Evolutionary conservation across 208 protist genomes (phyloP).

Genomic region (Spongospora subterranea): DNA sequence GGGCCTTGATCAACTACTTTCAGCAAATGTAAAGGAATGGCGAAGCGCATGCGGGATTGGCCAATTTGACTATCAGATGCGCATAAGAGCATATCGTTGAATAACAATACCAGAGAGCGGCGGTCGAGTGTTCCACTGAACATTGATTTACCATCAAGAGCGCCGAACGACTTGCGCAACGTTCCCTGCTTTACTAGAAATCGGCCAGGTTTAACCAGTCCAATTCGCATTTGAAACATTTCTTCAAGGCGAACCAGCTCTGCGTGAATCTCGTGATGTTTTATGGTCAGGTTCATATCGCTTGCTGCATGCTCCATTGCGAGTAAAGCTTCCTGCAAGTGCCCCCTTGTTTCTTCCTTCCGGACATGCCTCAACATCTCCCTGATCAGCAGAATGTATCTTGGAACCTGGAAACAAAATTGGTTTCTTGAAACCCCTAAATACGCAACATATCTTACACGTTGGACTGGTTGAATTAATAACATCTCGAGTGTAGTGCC

Average conservation of each 20-base stretch:
- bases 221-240: conserved; percentile 37
- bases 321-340: not conserved
- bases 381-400: conserved; percentile 49
- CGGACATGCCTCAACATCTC: conserved; percentile 21
- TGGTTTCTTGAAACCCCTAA: not conserved
- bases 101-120: not conserved
- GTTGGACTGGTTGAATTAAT: conserved; percentile 51
- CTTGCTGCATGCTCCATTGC: conserved; percentile 22
- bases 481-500: conserved; percentile 17
- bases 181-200: not conserved
- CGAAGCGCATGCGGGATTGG: not conserved
- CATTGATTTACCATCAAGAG: conserved; percentile 6
- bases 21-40: not conserved
- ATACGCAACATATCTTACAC: not conserved
- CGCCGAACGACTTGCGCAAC: not conserved
- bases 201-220: conserved; percentile 2
- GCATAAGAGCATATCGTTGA: conserved; percentile 44
- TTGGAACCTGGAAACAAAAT: not conserved
- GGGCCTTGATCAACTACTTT: not conserved
- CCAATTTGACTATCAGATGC: conserved; percentile 5
- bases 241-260: conserved; percentile 8
- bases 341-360: not conserved
- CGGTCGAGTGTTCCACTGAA: not conserved
- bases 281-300: conserved; percentile 40
- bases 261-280: not conserved